Base-by-base conservation (phyloP, 495 filamentous ascomycete species). In the Cudoniella acicularis region DNA sequence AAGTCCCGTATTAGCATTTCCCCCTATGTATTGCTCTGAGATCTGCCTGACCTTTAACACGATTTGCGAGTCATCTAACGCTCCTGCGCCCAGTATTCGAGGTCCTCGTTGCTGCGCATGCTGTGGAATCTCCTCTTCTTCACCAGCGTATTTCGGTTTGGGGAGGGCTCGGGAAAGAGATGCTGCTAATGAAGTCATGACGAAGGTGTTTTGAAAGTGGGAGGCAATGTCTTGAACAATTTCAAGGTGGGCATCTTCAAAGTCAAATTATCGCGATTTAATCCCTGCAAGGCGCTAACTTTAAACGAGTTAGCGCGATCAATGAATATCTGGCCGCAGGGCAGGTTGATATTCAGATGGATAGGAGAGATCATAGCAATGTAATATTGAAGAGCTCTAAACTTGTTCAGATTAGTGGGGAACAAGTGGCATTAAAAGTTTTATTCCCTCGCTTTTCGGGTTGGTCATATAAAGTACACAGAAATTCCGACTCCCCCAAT, bases 101-200 rank as follows among this genome's bases (percentile, higher is more conserved):
- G 88, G 86, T 57, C 90, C 89, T 70, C 83, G 84, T 62, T 89
- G 83, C 69, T 88, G 87, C 21, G 87, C 81, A 68, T 89, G 83
- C 53, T 76, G 72, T 22, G 89, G 87, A 20, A 89, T 72, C 65
- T 94, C 87, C 70, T 95, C 92, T 69, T 91, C 83, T 67, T 95
- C 90, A 51, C 88, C 89, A 16, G 80, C 86, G 69, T 96, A 92
- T 71, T 90, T 91, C 16, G 94, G 95, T 60, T 91, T 93, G 0
- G 94, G 94, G 13, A 98, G 80, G 45, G 88, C 84, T 69, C 86
- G 87, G 23, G 92, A 82, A 26, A 98, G 84, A 26, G 90, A 88
- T 20, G 87, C 80, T 51, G 87, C 83, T 68, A 93, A 80, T 43
- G 83, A 87, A 52, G 85, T 72, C 87, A 91, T 91, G 57, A 46